Conservation (phyloP, 805 yeast genomes). For the Barnettozyma siamensis region DNA sequence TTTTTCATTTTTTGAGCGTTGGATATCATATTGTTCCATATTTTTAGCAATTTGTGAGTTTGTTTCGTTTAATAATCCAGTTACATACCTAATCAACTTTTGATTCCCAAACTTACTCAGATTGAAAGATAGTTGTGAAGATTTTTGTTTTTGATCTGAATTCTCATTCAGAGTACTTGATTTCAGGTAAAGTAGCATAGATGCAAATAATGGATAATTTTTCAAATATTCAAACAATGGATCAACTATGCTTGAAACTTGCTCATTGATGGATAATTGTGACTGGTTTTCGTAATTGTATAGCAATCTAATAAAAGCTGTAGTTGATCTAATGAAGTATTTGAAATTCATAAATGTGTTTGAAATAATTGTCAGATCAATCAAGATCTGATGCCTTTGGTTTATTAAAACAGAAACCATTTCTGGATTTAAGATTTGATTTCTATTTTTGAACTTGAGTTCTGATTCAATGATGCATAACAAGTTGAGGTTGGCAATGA, state of each 20-base stretch:
- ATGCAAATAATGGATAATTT: slow-evolving; percentile 16
- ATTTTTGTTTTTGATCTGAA: slow-evolving; percentile 25
- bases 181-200: slow-evolving; percentile 20
- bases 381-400: slow-evolving; percentile 5
- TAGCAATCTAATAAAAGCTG: slow-evolving; percentile 10
- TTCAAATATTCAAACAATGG: slow-evolving; percentile 16
- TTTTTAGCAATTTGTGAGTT: slow-evolving; percentile 23
- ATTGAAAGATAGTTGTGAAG: slow-evolving; percentile 24
- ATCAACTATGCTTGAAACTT: slow-evolving; percentile 8
- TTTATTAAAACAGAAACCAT: slow-evolving; percentile 3
- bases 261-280: slow-evolving; percentile 12
- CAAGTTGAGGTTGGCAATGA: slow-evolving; percentile 12
- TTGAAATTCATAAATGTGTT: slow-evolving; percentile 7
- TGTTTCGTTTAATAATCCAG: slow-evolving; percentile 19
- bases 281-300: slow-evolving; percentile 15
- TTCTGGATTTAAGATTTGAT: not conserved
- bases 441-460: slow-evolving; percentile 9
- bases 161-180: slow-evolving; percentile 22
- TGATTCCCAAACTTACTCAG: slow-evolving; percentile 22
- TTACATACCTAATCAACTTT: slow-evolving; percentile 20
- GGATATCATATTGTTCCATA: slow-evolving; percentile 22
- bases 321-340: slow-evolving; percentile 12
- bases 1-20: slow-evolving; percentile 16
- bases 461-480: slow-evolving; percentile 14
- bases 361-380: slow-evolving; percentile 2